These are phyloP conservation scores for Termitomyces sp. DNA, from an alignment of 768 basidiomycete genomes.

Conservation along the genomic window DNA sequence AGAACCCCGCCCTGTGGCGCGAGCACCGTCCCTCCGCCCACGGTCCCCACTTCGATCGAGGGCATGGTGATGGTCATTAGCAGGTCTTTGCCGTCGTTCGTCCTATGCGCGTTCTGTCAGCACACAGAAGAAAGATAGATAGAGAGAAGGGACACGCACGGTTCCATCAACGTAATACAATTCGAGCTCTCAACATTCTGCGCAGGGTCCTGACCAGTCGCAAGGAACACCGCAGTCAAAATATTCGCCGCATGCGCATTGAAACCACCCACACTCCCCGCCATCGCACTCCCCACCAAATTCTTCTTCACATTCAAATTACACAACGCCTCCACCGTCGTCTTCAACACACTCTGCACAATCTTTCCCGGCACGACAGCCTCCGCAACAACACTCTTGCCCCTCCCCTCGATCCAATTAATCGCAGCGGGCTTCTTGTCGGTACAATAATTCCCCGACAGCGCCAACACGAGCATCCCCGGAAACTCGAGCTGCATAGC, in stretches of 20 bases:
- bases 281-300: conserved; percentile 95
- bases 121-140: neutral
- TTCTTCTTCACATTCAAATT: conserved; percentile 98
- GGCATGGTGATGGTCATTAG: conserved; percentile 96
- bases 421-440: conserved; percentile 99
- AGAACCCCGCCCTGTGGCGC: conserved; percentile 86
- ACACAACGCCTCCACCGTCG: conserved; percentile 84
- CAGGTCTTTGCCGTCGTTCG: conserved; percentile 85
- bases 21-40: conserved; percentile 94
- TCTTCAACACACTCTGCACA: conserved; percentile 91
- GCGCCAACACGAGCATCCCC: conserved; percentile 83
- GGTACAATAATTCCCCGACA: conserved; percentile 98
- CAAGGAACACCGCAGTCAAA: conserved; percentile 90
- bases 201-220: conserved; percentile 97
- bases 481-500: conserved; percentile 76
- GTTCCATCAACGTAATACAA: conserved; percentile 99
- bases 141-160: conserved; percentile 51
- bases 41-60: conserved; percentile 97
- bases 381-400: conserved; percentile 97
- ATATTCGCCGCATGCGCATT: conserved; percentile 99
- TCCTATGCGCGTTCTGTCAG: conserved; percentile 38
- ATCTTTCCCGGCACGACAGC: conserved; percentile 86
- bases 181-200: conserved; percentile 99
- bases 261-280: conserved; percentile 95
- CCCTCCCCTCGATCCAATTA: conserved; percentile 99